A percentile compares a stretch with the other conserved stretches of the same genome.
Evolutionary conservation across 345 rosid species (phyloP).

Genomic region (Kandelia obovata): DNA sequence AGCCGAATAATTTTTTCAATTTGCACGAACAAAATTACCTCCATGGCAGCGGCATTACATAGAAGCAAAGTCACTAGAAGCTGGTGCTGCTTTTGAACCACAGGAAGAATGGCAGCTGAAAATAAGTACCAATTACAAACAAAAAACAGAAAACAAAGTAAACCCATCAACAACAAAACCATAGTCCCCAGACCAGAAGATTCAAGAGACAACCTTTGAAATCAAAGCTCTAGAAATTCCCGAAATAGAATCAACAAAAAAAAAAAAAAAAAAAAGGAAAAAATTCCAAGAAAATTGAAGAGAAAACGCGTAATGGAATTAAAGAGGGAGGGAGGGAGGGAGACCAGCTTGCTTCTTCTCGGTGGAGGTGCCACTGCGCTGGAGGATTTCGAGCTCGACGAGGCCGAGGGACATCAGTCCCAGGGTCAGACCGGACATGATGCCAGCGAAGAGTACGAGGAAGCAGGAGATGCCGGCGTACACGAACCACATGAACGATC

Average conservation of each 20-base stretch:
- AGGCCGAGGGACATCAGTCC: constrained; percentile 98
- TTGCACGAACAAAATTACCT: constrained; percentile 42
- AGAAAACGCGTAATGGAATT: neutral
- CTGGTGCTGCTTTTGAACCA: constrained; percentile 93
- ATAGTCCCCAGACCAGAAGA: neutral
- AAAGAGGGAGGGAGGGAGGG: neutral
- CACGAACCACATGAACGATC: constrained; percentile 51
- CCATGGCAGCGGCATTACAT: constrained; percentile 90
- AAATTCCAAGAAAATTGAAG: neutral
- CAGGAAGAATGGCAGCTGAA: constrained; percentile 77
- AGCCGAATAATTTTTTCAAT: neutral
- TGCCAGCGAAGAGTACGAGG: constrained; percentile 90
- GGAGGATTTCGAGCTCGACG: constrained; percentile 93
- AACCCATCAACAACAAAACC: neutral
- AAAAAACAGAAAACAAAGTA: neutral
- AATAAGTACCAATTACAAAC: neutral
- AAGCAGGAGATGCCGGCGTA: constrained; percentile 75
- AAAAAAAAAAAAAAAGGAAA: neutral
- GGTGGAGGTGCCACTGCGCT: constrained; percentile 73
- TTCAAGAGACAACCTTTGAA: too few species aligned
- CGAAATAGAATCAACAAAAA: neutral
- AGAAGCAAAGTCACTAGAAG: constrained; percentile 87
- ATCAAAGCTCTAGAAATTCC: too few species aligned
- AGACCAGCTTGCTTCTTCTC: constrained; percentile 95
- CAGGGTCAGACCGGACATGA: constrained; percentile 93